Evolutionary conservation across 257 asterid genomes (phyloP).

Genomic region (Solanum ossicruentum): DNA sequence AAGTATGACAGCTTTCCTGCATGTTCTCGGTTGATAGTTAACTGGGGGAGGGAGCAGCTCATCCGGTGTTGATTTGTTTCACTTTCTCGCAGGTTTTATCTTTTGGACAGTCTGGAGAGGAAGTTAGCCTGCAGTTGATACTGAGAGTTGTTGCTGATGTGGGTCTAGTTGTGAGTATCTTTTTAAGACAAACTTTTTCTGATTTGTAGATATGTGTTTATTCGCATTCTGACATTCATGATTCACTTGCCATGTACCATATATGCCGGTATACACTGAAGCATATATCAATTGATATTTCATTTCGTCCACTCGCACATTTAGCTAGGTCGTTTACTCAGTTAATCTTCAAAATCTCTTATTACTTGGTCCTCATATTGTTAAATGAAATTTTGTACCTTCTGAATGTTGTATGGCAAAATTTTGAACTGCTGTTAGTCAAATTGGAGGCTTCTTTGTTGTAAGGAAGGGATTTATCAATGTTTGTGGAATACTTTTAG

Average conservation of each 20-base stretch:
- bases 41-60: too few species aligned
- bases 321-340: background rate
- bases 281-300: background rate
- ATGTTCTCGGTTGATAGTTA: background rate
- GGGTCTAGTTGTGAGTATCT: slow-evolving; percentile 79
- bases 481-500: background rate
- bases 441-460: background rate
- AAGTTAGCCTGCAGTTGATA: slow-evolving; percentile 72
- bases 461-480: background rate
- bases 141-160: slow-evolving; percentile 96
- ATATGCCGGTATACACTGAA: background rate
- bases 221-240: background rate
- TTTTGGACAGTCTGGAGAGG: slow-evolving; percentile 90
- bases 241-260: background rate
- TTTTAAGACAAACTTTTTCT: background rate
- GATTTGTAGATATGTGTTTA: background rate
- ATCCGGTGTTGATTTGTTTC: background rate
- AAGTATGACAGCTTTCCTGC: background rate
- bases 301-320: background rate
- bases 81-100: slow-evolving; percentile 48
- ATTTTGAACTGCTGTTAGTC: background rate
- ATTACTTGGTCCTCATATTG: background rate
- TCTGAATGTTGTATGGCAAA: background rate
- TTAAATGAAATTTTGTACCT: background rate
- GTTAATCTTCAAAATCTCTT: background rate